Evolutionary conservation across 2,329 filamentous ascomycete genomes (phyloP).

Genomic region (Sporothrix inflata): DNA sequence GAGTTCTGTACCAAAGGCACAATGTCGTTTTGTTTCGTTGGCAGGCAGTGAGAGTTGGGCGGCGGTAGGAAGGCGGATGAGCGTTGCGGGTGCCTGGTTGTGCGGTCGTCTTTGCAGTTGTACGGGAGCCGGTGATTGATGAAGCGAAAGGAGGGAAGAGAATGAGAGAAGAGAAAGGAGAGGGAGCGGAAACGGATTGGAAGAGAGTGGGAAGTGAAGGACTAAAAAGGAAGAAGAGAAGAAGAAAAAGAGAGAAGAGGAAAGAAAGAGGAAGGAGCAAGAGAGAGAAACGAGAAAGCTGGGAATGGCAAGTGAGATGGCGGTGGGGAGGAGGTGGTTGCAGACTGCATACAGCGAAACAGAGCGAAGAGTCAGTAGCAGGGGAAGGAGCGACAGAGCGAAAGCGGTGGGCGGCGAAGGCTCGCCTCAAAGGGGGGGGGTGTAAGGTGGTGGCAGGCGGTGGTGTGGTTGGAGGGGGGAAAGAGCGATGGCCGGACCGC

Average conservation of each 20-base stretch:
- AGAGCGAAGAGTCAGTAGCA: slow-evolving; percentile 38
- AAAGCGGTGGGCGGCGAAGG: slow-evolving; percentile 28
- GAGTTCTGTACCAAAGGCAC: background rate
- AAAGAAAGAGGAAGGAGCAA: slow-evolving; percentile 36
- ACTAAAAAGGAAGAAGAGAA: slow-evolving; percentile 38
- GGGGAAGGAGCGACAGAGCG: slow-evolving; percentile 1
- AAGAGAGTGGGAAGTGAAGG: slow-evolving; percentile 34
- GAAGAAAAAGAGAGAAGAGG: slow-evolving; percentile 36
- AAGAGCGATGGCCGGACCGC: slow-evolving; percentile 20
- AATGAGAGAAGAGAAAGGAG: slow-evolving; percentile 39
- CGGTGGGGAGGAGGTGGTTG: slow-evolving; percentile 28
- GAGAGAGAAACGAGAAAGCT: slow-evolving; percentile 34
- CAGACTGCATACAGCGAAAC: slow-evolving; percentile 28
- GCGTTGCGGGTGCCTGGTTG: background rate
- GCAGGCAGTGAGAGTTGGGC: slow-evolving; percentile 13
- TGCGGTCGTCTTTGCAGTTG: slow-evolving; percentile 28
- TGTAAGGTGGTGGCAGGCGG: background rate
- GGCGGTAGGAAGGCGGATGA: background rate
- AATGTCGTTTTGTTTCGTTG: background rate
- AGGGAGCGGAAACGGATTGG: slow-evolving; percentile 25
- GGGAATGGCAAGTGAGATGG: slow-evolving; percentile 36
- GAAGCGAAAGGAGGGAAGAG: slow-evolving; percentile 40
- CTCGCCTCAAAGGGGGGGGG: background rate
- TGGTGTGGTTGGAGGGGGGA: slow-evolving; percentile 19
- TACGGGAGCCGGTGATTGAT: slow-evolving; percentile 30